These are phyloP conservation scores for Fusarium sp. DNA, from an alignment of 2,329 filamentous ascomycete genomes.

Conservation along the genomic window DNA sequence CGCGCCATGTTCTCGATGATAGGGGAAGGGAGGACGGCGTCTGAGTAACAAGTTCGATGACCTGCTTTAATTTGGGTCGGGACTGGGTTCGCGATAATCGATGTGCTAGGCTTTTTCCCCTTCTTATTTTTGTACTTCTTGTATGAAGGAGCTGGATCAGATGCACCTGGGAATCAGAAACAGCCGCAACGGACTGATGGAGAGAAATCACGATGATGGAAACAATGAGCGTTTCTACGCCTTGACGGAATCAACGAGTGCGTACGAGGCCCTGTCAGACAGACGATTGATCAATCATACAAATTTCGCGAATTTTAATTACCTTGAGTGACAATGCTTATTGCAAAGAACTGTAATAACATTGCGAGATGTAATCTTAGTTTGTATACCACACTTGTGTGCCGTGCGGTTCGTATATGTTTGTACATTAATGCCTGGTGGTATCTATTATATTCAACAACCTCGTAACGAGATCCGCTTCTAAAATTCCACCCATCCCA, in stretches of 20 bases:
- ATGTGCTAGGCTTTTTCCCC: slow-evolving; percentile 21
- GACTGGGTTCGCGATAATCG: slow-evolving; percentile 29
- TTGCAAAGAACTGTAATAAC: no score
- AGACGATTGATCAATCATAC: slow-evolving; percentile 38
- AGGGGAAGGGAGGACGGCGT: slow-evolving; percentile 9
- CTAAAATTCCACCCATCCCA: slow-evolving; percentile 9
- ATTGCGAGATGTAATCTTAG: neutral
- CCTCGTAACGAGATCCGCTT: slow-evolving; percentile 11
- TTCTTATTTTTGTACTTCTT: slow-evolving; percentile 31
- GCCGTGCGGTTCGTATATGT: neutral
- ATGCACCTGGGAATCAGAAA: slow-evolving; percentile 31
- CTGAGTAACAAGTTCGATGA: slow-evolving; percentile 27
- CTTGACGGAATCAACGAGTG: slow-evolving; percentile 25
- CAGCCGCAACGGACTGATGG: slow-evolving; percentile 17
- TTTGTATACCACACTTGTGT: neutral
- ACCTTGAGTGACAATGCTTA: neutral
- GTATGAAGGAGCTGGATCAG: slow-evolving; percentile 40
- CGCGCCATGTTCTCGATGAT: slow-evolving; percentile 19
- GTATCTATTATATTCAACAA: slow-evolving; percentile 21
- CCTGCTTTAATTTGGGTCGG: slow-evolving; percentile 17
- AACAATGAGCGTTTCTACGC: slow-evolving; percentile 24
- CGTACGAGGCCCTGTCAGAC: slow-evolving; percentile 26
- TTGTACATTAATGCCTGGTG: slow-evolving; percentile 8
- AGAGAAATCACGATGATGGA: slow-evolving; percentile 23
- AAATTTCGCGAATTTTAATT: slow-evolving; percentile 18